Evolutionary conservation across 2,329 filamentous ascomycete genomes (phyloP).

Genomic region (Xylaria sp.): DNA sequence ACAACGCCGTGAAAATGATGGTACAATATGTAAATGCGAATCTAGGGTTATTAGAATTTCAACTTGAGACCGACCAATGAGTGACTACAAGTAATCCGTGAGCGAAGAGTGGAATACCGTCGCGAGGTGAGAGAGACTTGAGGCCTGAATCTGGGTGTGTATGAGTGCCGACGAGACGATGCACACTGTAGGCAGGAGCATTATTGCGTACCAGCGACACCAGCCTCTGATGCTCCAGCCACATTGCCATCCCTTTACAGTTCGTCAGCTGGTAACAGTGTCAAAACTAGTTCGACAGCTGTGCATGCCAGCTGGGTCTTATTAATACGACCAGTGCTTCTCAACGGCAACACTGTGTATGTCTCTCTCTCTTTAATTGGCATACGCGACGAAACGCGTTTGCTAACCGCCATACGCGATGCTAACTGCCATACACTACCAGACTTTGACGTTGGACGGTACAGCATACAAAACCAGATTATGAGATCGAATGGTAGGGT

Average conservation of each 20-base stretch:
- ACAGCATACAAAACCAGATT: too few relatives aligned
- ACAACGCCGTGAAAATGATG: too few relatives aligned
- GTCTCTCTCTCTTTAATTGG: too few relatives aligned
- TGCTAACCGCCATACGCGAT: too few relatives aligned
- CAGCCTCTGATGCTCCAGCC: neutral
- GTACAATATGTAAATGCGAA: neutral
- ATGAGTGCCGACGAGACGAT: neutral
- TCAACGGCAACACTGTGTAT: too few relatives aligned
- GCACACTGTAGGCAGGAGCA: neutral
- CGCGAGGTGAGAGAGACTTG: neutral
- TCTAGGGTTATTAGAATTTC: neutral
- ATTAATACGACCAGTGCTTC: too few relatives aligned
- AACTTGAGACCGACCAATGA: slow-evolving; percentile 10
- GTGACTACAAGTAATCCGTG: neutral
- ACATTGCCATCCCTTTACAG: neutral
- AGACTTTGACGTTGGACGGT: too few relatives aligned
- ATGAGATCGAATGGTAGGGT: too few relatives aligned
- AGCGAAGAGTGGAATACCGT: neutral
- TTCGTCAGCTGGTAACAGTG: neutral
- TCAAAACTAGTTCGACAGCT: neutral
- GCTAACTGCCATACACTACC: too few relatives aligned
- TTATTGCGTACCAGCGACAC: too few relatives aligned
- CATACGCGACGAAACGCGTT: too few relatives aligned
- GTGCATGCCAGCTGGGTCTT: neutral
- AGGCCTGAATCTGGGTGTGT: neutral